phyloP scores from a whole-genome alignment of 1,284 basidiomycete species.

The Porogramme epimiltina region DNA sequence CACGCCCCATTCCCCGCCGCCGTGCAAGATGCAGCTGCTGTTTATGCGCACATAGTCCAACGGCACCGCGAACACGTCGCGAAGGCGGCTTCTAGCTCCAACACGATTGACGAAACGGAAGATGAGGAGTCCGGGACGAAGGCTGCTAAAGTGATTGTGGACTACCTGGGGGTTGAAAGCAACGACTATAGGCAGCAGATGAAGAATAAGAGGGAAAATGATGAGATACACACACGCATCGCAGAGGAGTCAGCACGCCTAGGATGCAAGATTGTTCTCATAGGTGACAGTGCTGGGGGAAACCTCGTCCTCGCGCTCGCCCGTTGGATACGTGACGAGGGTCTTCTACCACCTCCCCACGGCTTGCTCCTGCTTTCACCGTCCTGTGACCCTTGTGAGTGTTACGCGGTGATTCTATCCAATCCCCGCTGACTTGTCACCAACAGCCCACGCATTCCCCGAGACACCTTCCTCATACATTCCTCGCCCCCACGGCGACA shows the following conservation, averaged over 20 bases:
- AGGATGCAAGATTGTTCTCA: constrained; percentile 58
- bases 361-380: constrained; percentile 48
- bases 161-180: constrained; percentile 11
- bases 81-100: background rate
- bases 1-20: constrained; percentile 63
- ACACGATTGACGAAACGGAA: background rate
- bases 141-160: constrained; percentile 1
- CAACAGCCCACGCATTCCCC: constrained; percentile 46
- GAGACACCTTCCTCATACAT: constrained; percentile 47
- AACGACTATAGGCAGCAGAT: constrained; percentile 4
- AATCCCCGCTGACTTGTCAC: background rate
- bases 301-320: constrained; percentile 63
- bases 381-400: constrained; percentile 31
- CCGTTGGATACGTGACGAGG: constrained; percentile 53
- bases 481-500: constrained; percentile 48
- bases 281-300: constrained; percentile 74
- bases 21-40: constrained; percentile 62
- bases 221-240: constrained; percentile 15
- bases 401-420: constrained; percentile 3
- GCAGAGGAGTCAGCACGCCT: constrained; percentile 23
- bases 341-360: constrained; percentile 42
- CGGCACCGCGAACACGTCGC: constrained; percentile 16
- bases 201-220: constrained; percentile 17
- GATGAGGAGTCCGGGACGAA: constrained; percentile 4
- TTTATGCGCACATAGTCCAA: constrained; percentile 56